These are phyloP conservation scores for Globisporangium barbulae DNA, from an alignment of 352 stramenopile genomes.

Conservation along the genomic window DNA sequence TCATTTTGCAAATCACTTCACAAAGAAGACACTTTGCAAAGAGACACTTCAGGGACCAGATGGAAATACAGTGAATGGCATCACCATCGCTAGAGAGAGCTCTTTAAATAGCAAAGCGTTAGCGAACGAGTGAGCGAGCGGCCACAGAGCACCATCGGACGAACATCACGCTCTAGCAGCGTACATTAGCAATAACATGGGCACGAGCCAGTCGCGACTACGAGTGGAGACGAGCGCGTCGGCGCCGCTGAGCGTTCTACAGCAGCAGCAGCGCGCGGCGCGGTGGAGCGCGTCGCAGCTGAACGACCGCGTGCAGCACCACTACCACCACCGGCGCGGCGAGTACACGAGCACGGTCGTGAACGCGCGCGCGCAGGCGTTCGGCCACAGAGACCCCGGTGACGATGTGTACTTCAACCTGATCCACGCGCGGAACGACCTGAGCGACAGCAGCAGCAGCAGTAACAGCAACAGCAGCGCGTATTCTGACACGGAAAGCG, in stretches of 20 bases:
- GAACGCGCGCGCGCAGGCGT: conserved; percentile 11
- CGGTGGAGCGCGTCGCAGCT: conserved; percentile 4
- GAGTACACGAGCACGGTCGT: conserved; percentile 15
- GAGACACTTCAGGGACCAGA: background rate
- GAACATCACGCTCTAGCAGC: background rate
- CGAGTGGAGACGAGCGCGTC: conserved; percentile 1
- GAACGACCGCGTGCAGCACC: background rate
- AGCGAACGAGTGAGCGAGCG: background rate
- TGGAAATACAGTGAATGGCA: background rate
- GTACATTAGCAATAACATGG: background rate
- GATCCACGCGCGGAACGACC: conserved; percentile 5
- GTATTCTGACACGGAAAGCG: conserved; percentile 37
- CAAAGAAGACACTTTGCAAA: background rate
- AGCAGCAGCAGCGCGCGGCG: background rate
- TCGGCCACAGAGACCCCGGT: conserved; percentile 10
- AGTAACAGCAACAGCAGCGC: conserved; percentile 10
- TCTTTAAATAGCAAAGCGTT: background rate
- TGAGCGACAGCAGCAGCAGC: conserved; percentile 14
- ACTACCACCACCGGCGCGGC: conserved; percentile 5
- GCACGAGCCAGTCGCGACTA: background rate
- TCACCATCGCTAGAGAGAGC: background rate
- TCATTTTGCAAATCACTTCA: background rate
- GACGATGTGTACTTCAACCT: conserved; percentile 1
- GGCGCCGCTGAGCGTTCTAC: background rate
- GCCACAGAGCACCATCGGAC: background rate